Evolutionary conservation across 305 asterid genomes (phyloP).

Genomic region (Fraxinus latifolia): DNA sequence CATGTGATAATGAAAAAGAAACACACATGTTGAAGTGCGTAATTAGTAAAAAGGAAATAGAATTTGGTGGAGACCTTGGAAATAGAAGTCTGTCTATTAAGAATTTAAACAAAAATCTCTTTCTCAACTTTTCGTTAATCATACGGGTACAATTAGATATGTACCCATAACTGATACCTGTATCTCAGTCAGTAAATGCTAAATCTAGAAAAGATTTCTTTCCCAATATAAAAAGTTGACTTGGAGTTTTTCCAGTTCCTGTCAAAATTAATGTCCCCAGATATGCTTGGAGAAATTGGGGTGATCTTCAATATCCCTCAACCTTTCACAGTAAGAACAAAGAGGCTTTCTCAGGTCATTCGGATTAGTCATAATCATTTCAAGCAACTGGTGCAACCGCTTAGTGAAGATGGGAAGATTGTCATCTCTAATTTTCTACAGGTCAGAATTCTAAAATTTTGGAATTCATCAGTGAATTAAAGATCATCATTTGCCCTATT

Average conservation of each 20-base stretch:
- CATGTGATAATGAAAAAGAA: background rate
- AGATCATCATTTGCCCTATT: constrained; percentile 16
- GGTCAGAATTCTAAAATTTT: constrained; percentile 42
- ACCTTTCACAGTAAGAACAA: constrained; percentile 87
- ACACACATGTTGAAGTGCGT: background rate
- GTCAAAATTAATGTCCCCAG: constrained; percentile 56
- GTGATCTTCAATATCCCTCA: constrained; percentile 83
- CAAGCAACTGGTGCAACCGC: constrained; percentile 82
- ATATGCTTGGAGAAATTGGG: constrained; percentile 82
- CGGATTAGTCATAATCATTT: constrained; percentile 88
- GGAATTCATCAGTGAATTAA: background rate
- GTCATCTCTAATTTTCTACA: constrained; percentile 70
- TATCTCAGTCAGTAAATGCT: background rate
- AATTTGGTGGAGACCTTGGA: background rate
- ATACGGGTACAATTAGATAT: too few species aligned
- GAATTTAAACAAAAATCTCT: background rate
- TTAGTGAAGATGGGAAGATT: constrained; percentile 56
- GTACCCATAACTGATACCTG: too few species aligned
- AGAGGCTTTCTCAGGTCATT: constrained; percentile 85
- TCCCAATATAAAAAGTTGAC: constrained; percentile 20
- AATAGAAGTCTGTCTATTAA: background rate
- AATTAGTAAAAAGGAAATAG: background rate
- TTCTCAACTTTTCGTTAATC: background rate
- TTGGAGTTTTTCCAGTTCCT: constrained; percentile 53
- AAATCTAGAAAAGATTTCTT: background rate